Conservation (phyloP, 1,284 basidiomycete genomes). For the Naganishia cerealis region DNA sequence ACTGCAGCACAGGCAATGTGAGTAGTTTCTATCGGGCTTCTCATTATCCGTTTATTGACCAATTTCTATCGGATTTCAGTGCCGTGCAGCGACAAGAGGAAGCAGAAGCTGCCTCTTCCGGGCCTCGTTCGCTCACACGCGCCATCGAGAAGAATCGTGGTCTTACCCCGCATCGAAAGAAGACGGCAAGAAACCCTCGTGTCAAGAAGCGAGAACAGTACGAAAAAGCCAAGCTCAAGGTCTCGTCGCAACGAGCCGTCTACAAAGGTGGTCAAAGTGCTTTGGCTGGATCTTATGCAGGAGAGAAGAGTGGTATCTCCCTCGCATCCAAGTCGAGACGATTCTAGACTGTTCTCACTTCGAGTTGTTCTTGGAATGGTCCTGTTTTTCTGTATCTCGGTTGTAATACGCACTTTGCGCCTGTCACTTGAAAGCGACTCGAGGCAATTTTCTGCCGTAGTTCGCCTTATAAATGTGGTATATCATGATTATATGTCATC, state of each 20-base stretch:
- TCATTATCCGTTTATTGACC: not conserved
- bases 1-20: conserved; percentile 66
- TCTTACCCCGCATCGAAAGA: conserved; percentile 80
- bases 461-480: not conserved
- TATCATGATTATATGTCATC: conserved; percentile 10
- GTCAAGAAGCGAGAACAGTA: conserved; percentile 91
- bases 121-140: conserved; percentile 78
- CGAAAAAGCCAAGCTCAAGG: conserved; percentile 89
- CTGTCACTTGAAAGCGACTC: not conserved
- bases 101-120: conserved; percentile 57
- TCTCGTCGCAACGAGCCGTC: conserved; percentile 80
- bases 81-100: conserved; percentile 48
- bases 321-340: conserved; percentile 81
- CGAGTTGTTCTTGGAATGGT: not conserved
- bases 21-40: conserved; percentile 38
- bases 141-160: conserved; percentile 90
- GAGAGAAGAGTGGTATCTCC: conserved; percentile 72
- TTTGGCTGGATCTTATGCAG: conserved; percentile 56
- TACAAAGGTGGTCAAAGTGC: conserved; percentile 76
- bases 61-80: conserved; percentile 6
- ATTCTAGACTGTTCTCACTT: conserved; percentile 50
- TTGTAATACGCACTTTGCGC: conserved; percentile 13
- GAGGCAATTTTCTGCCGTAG: not conserved
- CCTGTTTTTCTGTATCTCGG: conserved; percentile 1
- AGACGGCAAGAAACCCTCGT: conserved; percentile 84